A percentile compares a stretch with the other conserved stretches of the same genome.
These are phyloP conservation scores for Blumeriella jaapii DNA, from an alignment of 2,329 filamentous ascomycete genomes.

Conservation along the genomic window DNA sequence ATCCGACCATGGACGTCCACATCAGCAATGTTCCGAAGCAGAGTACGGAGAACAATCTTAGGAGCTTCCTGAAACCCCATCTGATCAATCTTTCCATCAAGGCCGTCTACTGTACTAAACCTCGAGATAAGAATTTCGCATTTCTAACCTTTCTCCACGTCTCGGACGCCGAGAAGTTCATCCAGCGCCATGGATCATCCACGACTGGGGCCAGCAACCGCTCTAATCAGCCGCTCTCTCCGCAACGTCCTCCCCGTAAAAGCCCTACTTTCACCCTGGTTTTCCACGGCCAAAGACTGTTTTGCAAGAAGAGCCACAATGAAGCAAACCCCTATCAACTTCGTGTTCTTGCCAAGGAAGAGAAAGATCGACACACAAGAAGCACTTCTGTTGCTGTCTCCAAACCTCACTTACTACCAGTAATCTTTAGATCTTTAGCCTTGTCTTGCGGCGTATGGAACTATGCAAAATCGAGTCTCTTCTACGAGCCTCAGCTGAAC, in stretches of 20 bases:
- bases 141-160: conserved; percentile 1
- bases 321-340: conserved; percentile 17
- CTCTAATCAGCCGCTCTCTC: no score
- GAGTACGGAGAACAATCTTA: conserved; percentile 2
- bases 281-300: conserved; percentile 16
- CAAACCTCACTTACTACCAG: conserved; percentile 13
- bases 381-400: neutral
- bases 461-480: conserved; percentile 2
- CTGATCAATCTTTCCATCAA: neutral
- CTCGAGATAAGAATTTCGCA: conserved; percentile 1
- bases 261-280: neutral
- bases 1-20: conserved; percentile 4
- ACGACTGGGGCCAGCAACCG: no score
- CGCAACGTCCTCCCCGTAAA: neutral
- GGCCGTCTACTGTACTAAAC: conserved; percentile 2
- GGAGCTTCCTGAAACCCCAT: conserved; percentile 1
- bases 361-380: conserved; percentile 14
- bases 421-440: conserved; percentile 26
- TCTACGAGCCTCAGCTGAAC: neutral
- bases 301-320: conserved; percentile 16
- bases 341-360: conserved; percentile 16
- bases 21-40: conserved; percentile 4
- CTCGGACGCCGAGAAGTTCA: conserved; percentile 1
- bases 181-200: neutral
- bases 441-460: conserved; percentile 18